Base-by-base conservation (phyloP, 108 stramenopile species). In the Bacterosira constricta region DNA sequence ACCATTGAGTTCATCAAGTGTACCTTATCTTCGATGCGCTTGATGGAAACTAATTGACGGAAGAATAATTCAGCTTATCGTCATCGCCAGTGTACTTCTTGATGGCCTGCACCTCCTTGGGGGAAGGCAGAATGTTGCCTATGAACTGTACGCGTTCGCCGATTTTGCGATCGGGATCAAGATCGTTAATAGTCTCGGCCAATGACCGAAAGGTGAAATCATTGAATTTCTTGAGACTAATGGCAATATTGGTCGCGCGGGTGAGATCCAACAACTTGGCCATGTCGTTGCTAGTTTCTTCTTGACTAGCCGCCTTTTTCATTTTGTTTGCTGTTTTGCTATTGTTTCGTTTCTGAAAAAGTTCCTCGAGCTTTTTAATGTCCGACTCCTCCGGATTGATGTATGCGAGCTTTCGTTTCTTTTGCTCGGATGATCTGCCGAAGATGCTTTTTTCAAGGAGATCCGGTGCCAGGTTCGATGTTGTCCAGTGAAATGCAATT, bases 111-210 rank as follows among this genome's bases (percentile, higher is more conserved):
- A 85, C 63, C 64, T 95, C 94, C 26, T 86, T 80, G 1, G 74
- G 34, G 8, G 77, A 87, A 0, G 94, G 94, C 26, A 95, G 82
- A 10, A 95, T 77, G 66, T 90, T 89, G 21, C 77, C 73, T 50
- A 95, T 62, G 58, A 95, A 95, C 21, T 83, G 86, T n/a, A 90
- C 80, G 13, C 88, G 67, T 62, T 95, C 94, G 3, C 86, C 94
- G 35, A 95, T 84, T 56, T 83, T 89, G 10, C 63, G 68, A 18
- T 80, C 63, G 1, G 94, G 94, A 64, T 95, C 94, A 9, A 95
- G 70, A 51, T 85, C 80, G 30, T 77, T 72, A n/a, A 95, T 88
- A 2, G 86, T 89, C 27, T 90, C 79, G 0, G 90, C 85, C 32
- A 95, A 74, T 55, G 88, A 83, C 34, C 75, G 34, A 26, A 79